Conservation (phyloP, 108 stramenopile species). For the Nitzschia palea region DNA sequence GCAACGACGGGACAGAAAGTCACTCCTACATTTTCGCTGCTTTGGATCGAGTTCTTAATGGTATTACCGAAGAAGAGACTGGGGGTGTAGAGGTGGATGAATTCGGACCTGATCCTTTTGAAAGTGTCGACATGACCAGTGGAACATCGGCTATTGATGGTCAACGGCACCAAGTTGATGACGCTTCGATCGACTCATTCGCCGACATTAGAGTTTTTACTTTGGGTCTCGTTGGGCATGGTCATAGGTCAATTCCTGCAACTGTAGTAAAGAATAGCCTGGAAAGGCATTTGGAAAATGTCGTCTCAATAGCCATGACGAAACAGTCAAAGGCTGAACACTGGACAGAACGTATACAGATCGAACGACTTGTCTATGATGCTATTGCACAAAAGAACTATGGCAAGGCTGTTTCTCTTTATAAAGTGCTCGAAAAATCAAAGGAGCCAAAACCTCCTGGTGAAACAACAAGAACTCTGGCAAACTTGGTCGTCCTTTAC, state of each 20-base stretch:
- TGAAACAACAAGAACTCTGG: background rate
- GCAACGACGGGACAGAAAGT: background rate
- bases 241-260: background rate
- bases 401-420: background rate
- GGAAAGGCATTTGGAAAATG: background rate
- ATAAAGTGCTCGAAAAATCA: background rate
- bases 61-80: background rate
- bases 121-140: background rate
- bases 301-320: background rate
- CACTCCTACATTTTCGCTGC: background rate
- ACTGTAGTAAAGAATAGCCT: conserved; percentile 8
- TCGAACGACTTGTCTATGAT: background rate
- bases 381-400: background rate
- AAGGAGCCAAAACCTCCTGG: background rate
- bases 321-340: background rate
- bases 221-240: conserved; percentile 3
- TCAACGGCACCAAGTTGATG: background rate
- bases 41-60: background rate
- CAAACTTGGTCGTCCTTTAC: background rate
- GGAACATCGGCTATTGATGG: background rate
- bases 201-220: background rate
- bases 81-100: background rate
- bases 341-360: background rate
- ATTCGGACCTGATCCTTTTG: background rate
- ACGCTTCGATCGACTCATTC: background rate